Conservation (phyloP, 2,329 filamentous ascomycete species). For the Trichoderma endophyticum region DNA sequence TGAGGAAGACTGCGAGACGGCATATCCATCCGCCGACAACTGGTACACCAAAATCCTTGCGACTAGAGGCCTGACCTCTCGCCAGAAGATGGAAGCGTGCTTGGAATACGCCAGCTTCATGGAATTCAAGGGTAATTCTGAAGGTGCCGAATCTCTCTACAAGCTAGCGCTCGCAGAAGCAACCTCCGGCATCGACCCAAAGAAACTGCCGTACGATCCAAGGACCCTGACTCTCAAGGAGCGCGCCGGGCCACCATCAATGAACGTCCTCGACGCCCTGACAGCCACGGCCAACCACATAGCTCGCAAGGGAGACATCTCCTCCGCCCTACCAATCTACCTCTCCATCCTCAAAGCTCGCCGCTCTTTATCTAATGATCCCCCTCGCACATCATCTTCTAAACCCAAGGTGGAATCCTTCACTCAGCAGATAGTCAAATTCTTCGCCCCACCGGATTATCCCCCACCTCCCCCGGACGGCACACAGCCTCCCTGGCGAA, state of each 20-base stretch:
- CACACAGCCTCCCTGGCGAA: constrained; percentile 62
- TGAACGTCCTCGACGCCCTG: constrained; percentile 71
- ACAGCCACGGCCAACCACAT: constrained; percentile 78
- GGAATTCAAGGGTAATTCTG: constrained; percentile 67
- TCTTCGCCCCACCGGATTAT: constrained; percentile 55
- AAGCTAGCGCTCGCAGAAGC: constrained; percentile 74
- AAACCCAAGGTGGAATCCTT: constrained; percentile 19
- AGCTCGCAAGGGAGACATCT: constrained; percentile 64
- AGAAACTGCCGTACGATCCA: constrained; percentile 48
- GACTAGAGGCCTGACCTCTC: constrained; percentile 72
- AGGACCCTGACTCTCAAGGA: constrained; percentile 63
- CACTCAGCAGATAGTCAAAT: constrained; percentile 25
- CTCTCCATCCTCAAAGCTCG: constrained; percentile 80
- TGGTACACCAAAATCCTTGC: constrained; percentile 82
- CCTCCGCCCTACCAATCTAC: constrained; percentile 75
- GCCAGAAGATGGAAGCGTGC: constrained; percentile 77
- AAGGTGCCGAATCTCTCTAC: constrained; percentile 69
- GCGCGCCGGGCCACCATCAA: constrained; percentile 56
- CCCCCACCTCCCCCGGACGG: constrained; percentile 70
- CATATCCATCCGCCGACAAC: constrained; percentile 67
- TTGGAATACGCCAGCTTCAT: constrained; percentile 82
- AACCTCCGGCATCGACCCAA: constrained; percentile 49
- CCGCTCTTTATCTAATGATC: constrained; percentile 51
- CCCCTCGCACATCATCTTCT: constrained; percentile 24
- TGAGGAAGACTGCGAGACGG: constrained; percentile 71